A percentile compares a stretch with the other conserved stretches of the same genome.
phyloP scores from a whole-genome alignment of 176 grass and related monocot genomes.

The Zoysia pacifica region DNA sequence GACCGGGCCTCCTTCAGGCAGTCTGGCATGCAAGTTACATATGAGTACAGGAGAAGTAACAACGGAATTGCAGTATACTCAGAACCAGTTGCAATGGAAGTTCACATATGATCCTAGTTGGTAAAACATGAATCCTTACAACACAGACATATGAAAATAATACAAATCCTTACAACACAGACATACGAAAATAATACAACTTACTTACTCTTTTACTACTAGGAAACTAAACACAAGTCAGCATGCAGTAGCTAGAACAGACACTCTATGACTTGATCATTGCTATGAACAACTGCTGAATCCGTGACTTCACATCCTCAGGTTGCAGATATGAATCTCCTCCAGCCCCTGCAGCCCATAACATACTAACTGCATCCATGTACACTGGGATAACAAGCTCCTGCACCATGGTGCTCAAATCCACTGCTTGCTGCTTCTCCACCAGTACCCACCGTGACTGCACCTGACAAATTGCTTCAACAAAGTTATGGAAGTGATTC shows the following conservation, averaged over 20 bases:
- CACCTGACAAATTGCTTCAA: slow-evolving; percentile 45
- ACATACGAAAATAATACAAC: neutral
- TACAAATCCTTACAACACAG: neutral
- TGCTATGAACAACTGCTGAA: slow-evolving; percentile 49
- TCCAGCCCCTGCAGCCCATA: neutral
- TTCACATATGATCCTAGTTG: slow-evolving; percentile 12
- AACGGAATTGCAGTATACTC: neutral
- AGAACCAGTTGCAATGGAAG: neutral
- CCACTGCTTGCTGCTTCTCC: slow-evolving; percentile 45
- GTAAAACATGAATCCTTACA: neutral
- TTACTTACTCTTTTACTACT: neutral
- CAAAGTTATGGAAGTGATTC: slow-evolving; percentile 42
- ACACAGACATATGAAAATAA: slow-evolving; percentile 19
- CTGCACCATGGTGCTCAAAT: slow-evolving; percentile 42
- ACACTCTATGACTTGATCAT: slow-evolving; percentile 29
- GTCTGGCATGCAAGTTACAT: neutral
- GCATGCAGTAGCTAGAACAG: slow-evolving; percentile 9
- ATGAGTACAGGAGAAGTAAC: neutral
- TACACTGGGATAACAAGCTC: slow-evolving; percentile 48
- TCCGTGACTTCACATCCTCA: slow-evolving; percentile 39
- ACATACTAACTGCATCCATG: slow-evolving; percentile 30
- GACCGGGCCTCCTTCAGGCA: neutral
- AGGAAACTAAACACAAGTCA: slow-evolving; percentile 8
- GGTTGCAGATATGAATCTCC: slow-evolving; percentile 3
- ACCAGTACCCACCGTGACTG: slow-evolving; percentile 49